phyloP scores from a whole-genome alignment of 768 basidiomycete genomes.

The Podaxis sp. region DNA sequence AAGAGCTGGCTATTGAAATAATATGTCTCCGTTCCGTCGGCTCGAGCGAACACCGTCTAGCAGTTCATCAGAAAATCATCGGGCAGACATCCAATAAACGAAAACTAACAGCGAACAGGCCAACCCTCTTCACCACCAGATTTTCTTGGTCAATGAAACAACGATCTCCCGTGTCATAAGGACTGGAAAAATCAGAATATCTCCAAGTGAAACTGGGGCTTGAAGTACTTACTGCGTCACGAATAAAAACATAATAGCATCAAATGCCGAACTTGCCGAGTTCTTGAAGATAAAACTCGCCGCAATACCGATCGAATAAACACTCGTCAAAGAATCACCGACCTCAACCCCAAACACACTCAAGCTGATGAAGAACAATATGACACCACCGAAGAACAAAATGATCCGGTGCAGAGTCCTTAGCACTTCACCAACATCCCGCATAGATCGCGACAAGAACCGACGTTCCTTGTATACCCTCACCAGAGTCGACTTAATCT shows the following conservation, averaged over 20 bases:
- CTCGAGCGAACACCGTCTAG: slow-evolving; percentile 64
- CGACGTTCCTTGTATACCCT: slow-evolving; percentile 77
- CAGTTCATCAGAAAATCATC: background rate
- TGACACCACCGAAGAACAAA: slow-evolving; percentile 54
- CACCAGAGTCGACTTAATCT: slow-evolving; percentile 65
- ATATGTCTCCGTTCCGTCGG: slow-evolving; percentile 75
- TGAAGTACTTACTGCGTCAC: slow-evolving; percentile 66
- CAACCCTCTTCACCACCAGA: slow-evolving; percentile 75
- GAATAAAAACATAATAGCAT: slow-evolving; percentile 78
- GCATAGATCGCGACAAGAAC: slow-evolving; percentile 71
- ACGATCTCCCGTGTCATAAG: slow-evolving; percentile 81
- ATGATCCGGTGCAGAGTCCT: slow-evolving; percentile 60
- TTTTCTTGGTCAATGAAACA: slow-evolving; percentile 71
- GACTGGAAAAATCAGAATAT: slow-evolving; percentile 34
- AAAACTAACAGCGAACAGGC: slow-evolving; percentile 59
- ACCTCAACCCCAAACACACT: slow-evolving; percentile 69
- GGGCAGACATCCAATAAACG: background rate
- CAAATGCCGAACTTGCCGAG: slow-evolving; percentile 67
- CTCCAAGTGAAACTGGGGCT: background rate
- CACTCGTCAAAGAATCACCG: slow-evolving; percentile 60
- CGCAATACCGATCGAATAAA: slow-evolving; percentile 70
- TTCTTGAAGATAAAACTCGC: slow-evolving; percentile 81
- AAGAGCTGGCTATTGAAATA: slow-evolving; percentile 80
- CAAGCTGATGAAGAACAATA: slow-evolving; percentile 70
- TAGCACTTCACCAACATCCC: slow-evolving; percentile 67